Evolutionary conservation across 139 green algal genomes (phyloP), one percentile per base, ranked within the genome.

Genomic region (Yamagishiella unicocca): DNA sequence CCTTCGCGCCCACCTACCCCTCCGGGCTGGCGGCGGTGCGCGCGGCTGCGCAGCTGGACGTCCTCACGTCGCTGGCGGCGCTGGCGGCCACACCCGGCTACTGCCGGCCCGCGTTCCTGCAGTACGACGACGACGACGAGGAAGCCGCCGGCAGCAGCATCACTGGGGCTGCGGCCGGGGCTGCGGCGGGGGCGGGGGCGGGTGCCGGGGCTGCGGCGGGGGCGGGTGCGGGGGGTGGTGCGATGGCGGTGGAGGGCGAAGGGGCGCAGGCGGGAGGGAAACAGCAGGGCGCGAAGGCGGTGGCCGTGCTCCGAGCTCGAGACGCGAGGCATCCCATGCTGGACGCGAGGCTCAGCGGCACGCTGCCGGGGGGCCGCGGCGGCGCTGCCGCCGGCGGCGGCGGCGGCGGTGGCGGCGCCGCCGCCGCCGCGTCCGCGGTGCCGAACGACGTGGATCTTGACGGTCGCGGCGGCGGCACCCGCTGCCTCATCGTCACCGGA

Each of bases 1-100:
- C 46, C 46, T 87, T 87, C 67, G 31, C 19, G 4, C 58, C 40
- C 27, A 86, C 92, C 62, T 97, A 96, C 82, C 27, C 58, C 27
- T 2, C 24, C 2, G 27, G 38, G 50, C 82, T 79, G 66, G 82
- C 67, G 1, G 93, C 96, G 1, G 93, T 95, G 25, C 81, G 88
- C 1, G 94, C 95, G 0, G 85, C 97, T 6, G 94, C 96, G 0
- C 82, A 90, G 31, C 88, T 98, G 42, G 97, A 99, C 87, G 96
- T 92, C 42, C 90, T 99, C 1, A 74, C 89, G 22, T 90, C 93
- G 29, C 91, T 99, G n/a, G 95, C 96, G 0, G 33, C 50, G 0
- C 45, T 97, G 1, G 90, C 96, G 2, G 68, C 42, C 38, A 91
- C 64, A 46, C 54, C 85, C 50, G 82, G 84, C 68, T 92, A 88